Base-by-base conservation (phyloP, 2,329 filamentous ascomycete genomes). In the Sarocladiaceae sp. region DNA sequence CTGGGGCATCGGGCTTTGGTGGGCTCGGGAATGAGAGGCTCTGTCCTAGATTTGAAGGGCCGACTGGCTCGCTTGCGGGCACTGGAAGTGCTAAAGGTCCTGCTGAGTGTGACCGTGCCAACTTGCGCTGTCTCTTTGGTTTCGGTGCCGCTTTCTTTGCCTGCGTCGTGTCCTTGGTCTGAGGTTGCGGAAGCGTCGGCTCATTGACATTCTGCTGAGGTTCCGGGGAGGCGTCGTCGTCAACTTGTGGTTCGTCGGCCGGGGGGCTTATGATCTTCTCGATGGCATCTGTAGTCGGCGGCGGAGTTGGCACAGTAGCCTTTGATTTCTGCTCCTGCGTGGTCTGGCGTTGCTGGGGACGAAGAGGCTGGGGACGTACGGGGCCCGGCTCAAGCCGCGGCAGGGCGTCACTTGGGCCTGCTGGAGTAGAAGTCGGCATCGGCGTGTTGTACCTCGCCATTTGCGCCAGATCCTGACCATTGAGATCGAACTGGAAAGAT, bases 51-150 rank as follows among this genome's bases (percentile, higher is more conserved):
- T 64, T 62, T 4, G 67, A 73, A 18, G 73, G 74, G 1, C 71
- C 65, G 22, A 64, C 63, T 10, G 79, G 77, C 53, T 84, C 81
- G 56, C 78, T 83, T 3, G 75, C 73, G 10, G 68, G 64, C 18
- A 68, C 56, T 17, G 71, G 68, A 7, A 72, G 56, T 29, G 62
- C 64, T 35, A 73, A 54, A 13, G 68, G 60, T 1, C 71, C 69
- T 3, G 68, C 62, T 2, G 70, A 72, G 17, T 72, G 68, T 25
- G 69, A 72, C 33, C 70, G 62, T 31, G 57, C 58, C 2, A 70
- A 47, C 3, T 62, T 59, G 50, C 67, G 62, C 11, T 62, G 49
- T 44, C 36, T 50, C 39, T 52, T 64, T 25, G 53, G 56, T 35
- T 57, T 58, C 22, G 54, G 37, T 15, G 26, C 36, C 17, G 46